phyloP scores from a whole-genome alignment of 2,329 filamentous ascomycete species.

The Fusarium transvaalense region DNA sequence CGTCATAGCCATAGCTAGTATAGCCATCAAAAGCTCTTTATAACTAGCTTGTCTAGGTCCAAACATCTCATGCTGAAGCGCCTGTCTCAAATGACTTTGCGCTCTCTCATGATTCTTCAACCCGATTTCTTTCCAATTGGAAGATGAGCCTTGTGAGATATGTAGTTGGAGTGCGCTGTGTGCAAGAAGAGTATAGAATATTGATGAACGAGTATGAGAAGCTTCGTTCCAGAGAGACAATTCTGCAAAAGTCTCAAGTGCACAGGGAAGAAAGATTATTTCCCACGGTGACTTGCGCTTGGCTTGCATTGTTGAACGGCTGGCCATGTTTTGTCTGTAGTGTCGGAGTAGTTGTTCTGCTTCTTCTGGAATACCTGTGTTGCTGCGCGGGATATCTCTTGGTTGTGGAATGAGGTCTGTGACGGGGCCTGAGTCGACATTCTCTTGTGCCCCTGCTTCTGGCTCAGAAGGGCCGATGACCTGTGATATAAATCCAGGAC shows the following conservation, averaged over 20 bases:
- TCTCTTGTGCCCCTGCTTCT: neutral
- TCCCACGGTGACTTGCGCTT: constrained; percentile 59
- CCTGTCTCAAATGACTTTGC: constrained; percentile 51
- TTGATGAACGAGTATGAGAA: constrained; percentile 54
- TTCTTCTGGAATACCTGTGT: constrained; percentile 34
- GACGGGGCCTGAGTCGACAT: neutral
- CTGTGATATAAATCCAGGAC: constrained; percentile 41
- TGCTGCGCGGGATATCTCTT: neutral
- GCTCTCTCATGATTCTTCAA: constrained; percentile 49
- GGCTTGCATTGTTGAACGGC: constrained; percentile 45
- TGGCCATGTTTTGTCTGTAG: constrained; percentile 47
- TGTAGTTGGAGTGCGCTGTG: constrained; percentile 59
- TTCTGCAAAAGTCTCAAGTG: constrained; percentile 57
- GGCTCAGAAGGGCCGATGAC: constrained; percentile 32
- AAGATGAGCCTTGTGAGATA: constrained; percentile 27
- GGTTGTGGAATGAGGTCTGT: constrained; percentile 9
- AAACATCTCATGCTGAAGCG: constrained; percentile 51
- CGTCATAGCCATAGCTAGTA: constrained; percentile 51
- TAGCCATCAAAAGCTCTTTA: constrained; percentile 59
- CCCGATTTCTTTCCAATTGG: constrained; percentile 49
- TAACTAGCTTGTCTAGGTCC: constrained; percentile 56
- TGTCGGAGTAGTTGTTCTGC: constrained; percentile 48
- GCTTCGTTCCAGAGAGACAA: constrained; percentile 56
- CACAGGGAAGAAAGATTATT: constrained; percentile 57
- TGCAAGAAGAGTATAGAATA: constrained; percentile 57